Conservation (phyloP, 2,329 filamentous ascomycete species). For the Cladosporium sp. region DNA sequence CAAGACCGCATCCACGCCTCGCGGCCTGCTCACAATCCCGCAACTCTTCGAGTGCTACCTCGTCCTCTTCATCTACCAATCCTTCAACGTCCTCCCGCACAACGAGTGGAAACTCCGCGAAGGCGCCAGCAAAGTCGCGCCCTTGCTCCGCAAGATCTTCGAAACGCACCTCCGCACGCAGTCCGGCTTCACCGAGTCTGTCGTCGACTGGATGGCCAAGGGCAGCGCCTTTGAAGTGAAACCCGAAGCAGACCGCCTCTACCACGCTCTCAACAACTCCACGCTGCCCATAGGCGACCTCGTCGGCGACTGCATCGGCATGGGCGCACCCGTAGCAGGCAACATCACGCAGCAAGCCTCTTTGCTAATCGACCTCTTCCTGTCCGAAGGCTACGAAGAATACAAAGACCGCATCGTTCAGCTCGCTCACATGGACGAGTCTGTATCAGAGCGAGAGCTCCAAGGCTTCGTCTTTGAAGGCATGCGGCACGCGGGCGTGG, state of each 20-base stretch:
- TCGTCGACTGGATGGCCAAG: constrained; percentile 46
- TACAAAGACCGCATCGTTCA: constrained; percentile 53
- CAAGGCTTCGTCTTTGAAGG: constrained; percentile 57
- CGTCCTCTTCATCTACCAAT: constrained; percentile 52
- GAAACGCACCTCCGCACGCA: constrained; percentile 50
- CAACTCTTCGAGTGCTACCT: constrained; percentile 50
- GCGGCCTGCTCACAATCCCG: constrained; percentile 52
- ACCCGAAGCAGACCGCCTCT: constrained; percentile 53
- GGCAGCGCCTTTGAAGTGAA: constrained; percentile 52
- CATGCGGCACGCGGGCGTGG: constrained; percentile 52
- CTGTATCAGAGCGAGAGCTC: constrained; percentile 47
- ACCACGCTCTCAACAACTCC: constrained; percentile 50
- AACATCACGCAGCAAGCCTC: constrained; percentile 56
- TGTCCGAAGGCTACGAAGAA: constrained; percentile 51
- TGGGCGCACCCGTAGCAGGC: constrained; percentile 51
- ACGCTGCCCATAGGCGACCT: constrained; percentile 50
- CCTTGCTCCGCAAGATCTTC: constrained; percentile 43
- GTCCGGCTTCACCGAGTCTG: constrained; percentile 41
- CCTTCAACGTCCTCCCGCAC: constrained; percentile 53
- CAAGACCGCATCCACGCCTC: constrained; percentile 61
- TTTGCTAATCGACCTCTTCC: constrained; percentile 54
- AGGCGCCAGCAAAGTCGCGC: constrained; percentile 43
- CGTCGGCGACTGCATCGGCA: constrained; percentile 35
- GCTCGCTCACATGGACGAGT: constrained; percentile 48
- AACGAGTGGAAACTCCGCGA: constrained; percentile 53